phyloP scores from a whole-genome alignment of 2,329 filamentous ascomycete genomes.

The Aquanectria penicillioides region DNA sequence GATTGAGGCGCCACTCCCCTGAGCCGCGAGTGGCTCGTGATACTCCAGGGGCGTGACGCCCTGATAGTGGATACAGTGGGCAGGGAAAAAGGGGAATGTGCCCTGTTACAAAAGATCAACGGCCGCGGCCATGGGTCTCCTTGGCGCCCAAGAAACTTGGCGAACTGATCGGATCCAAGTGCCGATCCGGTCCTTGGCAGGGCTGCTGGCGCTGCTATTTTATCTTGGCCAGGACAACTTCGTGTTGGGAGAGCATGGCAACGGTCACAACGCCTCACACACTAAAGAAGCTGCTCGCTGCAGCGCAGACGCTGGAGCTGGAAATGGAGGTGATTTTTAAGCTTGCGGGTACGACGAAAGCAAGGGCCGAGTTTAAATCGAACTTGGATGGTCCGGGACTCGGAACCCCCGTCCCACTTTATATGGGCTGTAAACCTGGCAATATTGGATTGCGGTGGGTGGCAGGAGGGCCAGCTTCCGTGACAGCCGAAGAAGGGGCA shows the following conservation, averaged over 20 bases:
- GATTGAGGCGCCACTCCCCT: no score
- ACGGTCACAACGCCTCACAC: no score
- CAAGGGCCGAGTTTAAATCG: slow-evolving; percentile 18
- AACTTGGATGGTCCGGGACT: slow-evolving; percentile 10
- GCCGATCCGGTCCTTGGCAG: slow-evolving; percentile 42
- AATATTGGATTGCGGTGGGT: background rate
- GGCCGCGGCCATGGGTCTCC: slow-evolving; percentile 4
- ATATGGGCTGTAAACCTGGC: background rate
- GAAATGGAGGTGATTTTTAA: slow-evolving; percentile 8
- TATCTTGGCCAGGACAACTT: no score
- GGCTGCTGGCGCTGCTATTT: slow-evolving; percentile 14
- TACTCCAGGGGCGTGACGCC: slow-evolving; percentile 7
- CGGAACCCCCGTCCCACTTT: no score
- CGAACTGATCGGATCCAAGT: slow-evolving; percentile 37
- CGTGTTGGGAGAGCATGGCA: no score
- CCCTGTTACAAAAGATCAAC: background rate
- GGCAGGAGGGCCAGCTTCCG: background rate
- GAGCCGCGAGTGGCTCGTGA: slow-evolving; percentile 4
- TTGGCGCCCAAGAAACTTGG: slow-evolving; percentile 37
- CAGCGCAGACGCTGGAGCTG: no score
- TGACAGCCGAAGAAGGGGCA: no score
- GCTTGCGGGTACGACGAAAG: slow-evolving; percentile 4
- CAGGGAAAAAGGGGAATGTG: background rate
- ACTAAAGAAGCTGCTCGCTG: no score
- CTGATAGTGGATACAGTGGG: background rate